phyloP scores from a whole-genome alignment of 306 rosid species.

The Trifolium fragiferum region DNA sequence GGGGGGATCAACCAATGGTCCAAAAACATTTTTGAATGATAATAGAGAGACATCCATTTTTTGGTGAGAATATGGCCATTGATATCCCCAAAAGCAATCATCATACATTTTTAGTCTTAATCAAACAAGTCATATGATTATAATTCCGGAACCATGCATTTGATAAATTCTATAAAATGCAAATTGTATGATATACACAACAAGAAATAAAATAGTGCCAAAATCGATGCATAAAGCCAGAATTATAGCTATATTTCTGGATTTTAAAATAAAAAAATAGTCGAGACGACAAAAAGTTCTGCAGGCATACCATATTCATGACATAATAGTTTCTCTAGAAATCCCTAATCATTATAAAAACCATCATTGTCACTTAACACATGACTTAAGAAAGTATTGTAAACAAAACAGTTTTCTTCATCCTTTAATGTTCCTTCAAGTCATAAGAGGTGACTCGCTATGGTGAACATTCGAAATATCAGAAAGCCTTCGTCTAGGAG shows the following conservation, averaged over 20 bases:
- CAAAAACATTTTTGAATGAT: background rate
- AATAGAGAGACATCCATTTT: too few relatives aligned
- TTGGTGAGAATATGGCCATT: background rate
- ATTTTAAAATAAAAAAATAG: background rate
- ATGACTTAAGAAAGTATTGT: conserved; percentile 11
- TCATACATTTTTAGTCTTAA: background rate
- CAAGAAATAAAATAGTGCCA: background rate
- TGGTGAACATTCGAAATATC: conserved; percentile 87
- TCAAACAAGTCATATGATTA: background rate
- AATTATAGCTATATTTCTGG: background rate
- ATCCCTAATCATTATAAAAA: background rate
- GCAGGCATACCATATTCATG: conserved; percentile 19
- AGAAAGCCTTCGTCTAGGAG: conserved; percentile 86
- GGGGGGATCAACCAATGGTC: background rate
- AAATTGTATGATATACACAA: background rate
- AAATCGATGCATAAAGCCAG: background rate
- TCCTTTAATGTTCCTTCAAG: conserved; percentile 46
- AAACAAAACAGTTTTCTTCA: conserved; percentile 27
- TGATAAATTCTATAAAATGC: background rate
- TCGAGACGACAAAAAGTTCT: background rate
- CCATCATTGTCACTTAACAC: background rate
- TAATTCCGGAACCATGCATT: background rate
- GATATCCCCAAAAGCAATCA: background rate
- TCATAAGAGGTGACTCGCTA: conserved; percentile 92
- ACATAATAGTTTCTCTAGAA: background rate